These are phyloP conservation scores for Boletus sp. DNA, from an alignment of 768 basidiomycete genomes.

Conservation along the genomic window DNA sequence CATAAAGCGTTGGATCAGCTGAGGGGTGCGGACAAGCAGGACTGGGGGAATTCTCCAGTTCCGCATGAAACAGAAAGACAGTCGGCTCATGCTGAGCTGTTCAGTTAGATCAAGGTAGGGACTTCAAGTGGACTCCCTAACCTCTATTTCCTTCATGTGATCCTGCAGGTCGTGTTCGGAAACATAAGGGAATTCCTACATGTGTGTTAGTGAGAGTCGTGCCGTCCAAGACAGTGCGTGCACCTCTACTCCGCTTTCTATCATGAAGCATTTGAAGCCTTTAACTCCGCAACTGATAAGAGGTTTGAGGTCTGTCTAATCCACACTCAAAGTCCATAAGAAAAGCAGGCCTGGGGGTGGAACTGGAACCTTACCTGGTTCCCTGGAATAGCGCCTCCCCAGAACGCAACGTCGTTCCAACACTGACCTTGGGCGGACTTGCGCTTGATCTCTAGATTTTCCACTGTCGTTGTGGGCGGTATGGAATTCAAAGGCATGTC, in stretches of 20 bases:
- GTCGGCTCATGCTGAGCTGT: constrained; percentile 55
- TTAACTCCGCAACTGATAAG: constrained; percentile 78
- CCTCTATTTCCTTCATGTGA: constrained; percentile 77
- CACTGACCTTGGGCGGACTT: constrained; percentile 64
- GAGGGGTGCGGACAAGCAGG: constrained; percentile 15
- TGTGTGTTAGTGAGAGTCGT: constrained; percentile 3
- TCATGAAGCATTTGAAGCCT: constrained; percentile 97
- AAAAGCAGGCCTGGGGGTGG: not conserved
- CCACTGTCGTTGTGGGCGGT: constrained; percentile 88
- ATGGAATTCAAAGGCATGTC: constrained; percentile 99
- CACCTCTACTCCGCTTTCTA: constrained; percentile 94
- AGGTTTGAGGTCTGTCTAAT: constrained; percentile 67
- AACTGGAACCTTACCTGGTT: constrained; percentile 58
- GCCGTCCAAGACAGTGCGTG: constrained; percentile 8
- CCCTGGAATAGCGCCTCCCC: constrained; percentile 92
- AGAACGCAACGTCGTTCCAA: constrained; percentile 71
- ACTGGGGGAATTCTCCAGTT: constrained; percentile 50
- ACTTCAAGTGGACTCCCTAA: constrained; percentile 24
- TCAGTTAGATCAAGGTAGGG: constrained; percentile 8
- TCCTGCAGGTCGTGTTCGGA: constrained; percentile 58
- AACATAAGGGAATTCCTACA: constrained; percentile 90
- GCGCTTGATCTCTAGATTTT: constrained; percentile 69
- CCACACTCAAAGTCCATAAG: not conserved
- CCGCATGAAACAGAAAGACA: constrained; percentile 89
- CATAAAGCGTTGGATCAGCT: constrained; percentile 57